Conservation (phyloP, 768 basidiomycete species). For the Hygrophorus russula region DNA sequence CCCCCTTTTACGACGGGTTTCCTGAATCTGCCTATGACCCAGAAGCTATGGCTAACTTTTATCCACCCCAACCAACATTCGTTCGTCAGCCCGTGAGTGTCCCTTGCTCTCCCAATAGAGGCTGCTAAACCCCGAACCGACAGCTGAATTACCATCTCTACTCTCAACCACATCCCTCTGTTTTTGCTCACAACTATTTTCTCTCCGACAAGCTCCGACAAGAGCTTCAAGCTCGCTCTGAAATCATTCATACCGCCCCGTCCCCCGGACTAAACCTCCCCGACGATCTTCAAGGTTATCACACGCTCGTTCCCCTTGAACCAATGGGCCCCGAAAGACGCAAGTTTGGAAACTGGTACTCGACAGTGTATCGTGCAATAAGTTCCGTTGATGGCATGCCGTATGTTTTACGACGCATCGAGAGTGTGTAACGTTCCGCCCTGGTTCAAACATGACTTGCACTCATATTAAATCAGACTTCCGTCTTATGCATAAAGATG, state of each 20-base stretch:
- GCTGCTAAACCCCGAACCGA: background rate
- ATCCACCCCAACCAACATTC: constrained; percentile 35
- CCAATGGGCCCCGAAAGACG: constrained; percentile 42
- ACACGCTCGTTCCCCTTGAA: constrained; percentile 77
- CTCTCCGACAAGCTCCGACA: constrained; percentile 32
- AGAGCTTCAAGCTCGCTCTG: constrained; percentile 43
- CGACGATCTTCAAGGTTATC: constrained; percentile 84
- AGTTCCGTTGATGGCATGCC: constrained; percentile 65
- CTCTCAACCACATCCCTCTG: constrained; percentile 51
- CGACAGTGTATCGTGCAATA: constrained; percentile 75
- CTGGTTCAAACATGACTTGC: constrained; percentile 3
- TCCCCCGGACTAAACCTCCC: constrained; percentile 53
- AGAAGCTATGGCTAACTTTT: constrained; percentile 24
- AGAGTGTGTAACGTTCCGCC: constrained; percentile 45
- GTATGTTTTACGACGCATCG: constrained; percentile 75
- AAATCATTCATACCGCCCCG: constrained; percentile 45
- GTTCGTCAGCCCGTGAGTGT: constrained; percentile 59
- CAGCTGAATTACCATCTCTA: constrained; percentile 94
- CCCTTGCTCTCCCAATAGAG: background rate
- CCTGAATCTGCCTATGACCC: constrained; percentile 25
- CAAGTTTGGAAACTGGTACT: constrained; percentile 78
- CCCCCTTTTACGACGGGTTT: constrained; percentile 18
- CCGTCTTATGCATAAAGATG: constrained; percentile 68
- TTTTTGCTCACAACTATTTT: constrained; percentile 65
- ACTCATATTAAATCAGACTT: constrained; percentile 44